These are phyloP conservation scores for Cercis canadensis DNA, from an alignment of 306 rosid species.

Conservation along the genomic window DNA sequence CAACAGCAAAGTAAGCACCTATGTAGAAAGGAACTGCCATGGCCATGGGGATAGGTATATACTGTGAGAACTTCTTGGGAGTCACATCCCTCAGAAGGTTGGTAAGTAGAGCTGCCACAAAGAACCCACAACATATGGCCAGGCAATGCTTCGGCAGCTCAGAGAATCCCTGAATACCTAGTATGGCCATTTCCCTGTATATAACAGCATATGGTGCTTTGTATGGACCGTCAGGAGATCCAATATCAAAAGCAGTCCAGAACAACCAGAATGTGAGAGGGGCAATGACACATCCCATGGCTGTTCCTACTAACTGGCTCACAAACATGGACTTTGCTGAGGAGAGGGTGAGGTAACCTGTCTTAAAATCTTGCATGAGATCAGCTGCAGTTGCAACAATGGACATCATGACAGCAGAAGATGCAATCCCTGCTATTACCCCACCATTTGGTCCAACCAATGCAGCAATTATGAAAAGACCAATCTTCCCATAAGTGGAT, in stretches of 20 bases:
- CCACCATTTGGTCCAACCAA: constrained; percentile 83
- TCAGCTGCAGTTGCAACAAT: constrained; percentile 95
- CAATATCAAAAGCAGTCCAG: constrained; percentile 94
- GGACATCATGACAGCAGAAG: constrained; percentile 93
- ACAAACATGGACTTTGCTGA: constrained; percentile 95
- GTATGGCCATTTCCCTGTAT: constrained; percentile 92
- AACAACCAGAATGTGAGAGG: constrained; percentile 98
- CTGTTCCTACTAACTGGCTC: constrained; percentile 87
- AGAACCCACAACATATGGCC: constrained; percentile 74
- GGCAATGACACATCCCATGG: constrained; percentile 92
- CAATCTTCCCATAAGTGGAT: constrained; percentile 89
- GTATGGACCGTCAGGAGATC: constrained; percentile 87
- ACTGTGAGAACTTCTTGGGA: constrained; percentile 73
- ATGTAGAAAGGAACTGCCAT: constrained; percentile 93
- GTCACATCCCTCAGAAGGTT: constrained; percentile 75
- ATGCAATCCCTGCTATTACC: constrained; percentile 83
- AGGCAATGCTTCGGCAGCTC: constrained; percentile 90
- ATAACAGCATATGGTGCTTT: constrained; percentile 93
- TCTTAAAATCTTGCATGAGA: constrained; percentile 99
- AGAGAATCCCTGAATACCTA: constrained; percentile 86
- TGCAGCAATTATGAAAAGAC: constrained; percentile 83
- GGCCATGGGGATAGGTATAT: constrained; percentile 93
- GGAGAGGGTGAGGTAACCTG: constrained; percentile 92
- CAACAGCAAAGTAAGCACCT: constrained; percentile 91
- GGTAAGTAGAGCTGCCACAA: constrained; percentile 69